These are phyloP conservation scores for Nicotiana undulata DNA, from an alignment of 257 asterid species.

Conservation along the genomic window DNA sequence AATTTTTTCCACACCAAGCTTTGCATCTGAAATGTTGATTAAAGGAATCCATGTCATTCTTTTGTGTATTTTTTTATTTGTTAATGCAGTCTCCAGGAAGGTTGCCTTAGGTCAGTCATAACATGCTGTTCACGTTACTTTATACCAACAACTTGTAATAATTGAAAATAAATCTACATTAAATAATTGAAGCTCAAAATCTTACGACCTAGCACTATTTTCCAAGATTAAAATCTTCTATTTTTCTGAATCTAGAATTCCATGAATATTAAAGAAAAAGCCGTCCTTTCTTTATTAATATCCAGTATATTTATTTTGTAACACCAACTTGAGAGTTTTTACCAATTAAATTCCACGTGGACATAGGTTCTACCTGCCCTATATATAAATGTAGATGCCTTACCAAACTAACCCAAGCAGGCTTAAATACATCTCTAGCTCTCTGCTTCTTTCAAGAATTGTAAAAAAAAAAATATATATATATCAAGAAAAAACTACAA, in stretches of 20 bases:
- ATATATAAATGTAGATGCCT: background rate
- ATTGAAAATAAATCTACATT: background rate
- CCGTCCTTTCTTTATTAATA: background rate
- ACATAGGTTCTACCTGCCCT: background rate
- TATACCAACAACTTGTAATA: background rate
- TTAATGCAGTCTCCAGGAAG: conserved; percentile 11
- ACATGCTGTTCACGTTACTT: background rate
- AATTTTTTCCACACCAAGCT: background rate
- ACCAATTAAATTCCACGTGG: background rate
- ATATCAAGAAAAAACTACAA: background rate
- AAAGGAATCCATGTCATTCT: background rate
- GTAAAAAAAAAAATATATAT: background rate
- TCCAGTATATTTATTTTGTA: background rate
- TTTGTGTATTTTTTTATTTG: background rate
- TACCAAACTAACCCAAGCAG: background rate
- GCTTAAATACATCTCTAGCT: background rate
- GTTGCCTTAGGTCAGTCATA: background rate
- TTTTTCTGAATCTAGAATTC: background rate
- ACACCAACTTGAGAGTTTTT: background rate
- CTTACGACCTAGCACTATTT: background rate
- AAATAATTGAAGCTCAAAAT: background rate
- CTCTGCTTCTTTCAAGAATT: conserved; percentile 7
- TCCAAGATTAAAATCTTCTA: background rate
- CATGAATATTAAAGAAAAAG: background rate
- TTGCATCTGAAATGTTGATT: background rate